These are phyloP conservation scores for Volvox reticuliferus DNA, from an alignment of 139 green algal genomes.

Conservation along the genomic window DNA sequence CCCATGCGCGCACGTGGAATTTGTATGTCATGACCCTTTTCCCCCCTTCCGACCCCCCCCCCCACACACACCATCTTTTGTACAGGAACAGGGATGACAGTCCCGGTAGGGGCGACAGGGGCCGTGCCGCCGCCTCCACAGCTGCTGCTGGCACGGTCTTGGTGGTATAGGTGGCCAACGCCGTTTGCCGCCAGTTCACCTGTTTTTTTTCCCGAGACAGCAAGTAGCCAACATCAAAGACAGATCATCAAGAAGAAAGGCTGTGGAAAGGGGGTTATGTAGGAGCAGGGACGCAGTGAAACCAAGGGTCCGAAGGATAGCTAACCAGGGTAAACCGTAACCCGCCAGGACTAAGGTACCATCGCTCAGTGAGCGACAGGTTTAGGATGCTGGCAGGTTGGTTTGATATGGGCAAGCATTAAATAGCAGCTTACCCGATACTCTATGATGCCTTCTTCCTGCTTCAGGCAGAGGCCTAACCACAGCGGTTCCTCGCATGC, in stretches of 20 bases:
- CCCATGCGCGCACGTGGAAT: too few relatives aligned
- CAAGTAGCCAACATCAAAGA: too few relatives aligned
- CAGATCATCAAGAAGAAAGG: too few relatives aligned
- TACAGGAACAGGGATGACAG: conserved; percentile 55
- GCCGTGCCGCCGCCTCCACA: conserved; percentile 13
- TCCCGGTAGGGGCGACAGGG: conserved; percentile 26
- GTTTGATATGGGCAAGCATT: too few relatives aligned
- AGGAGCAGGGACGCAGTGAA: too few relatives aligned
- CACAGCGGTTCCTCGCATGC: conserved; percentile 41
- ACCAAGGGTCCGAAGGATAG: too few relatives aligned
- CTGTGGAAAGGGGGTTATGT: too few relatives aligned
- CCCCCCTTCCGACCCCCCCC: too few relatives aligned
- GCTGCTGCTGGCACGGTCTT: not conserved
- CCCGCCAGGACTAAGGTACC: too few relatives aligned
- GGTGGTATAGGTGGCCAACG: conserved; percentile 14
- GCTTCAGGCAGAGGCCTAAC: conserved; percentile 22
- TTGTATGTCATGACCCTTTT: not conserved
- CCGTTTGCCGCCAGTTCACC: conserved; percentile 55
- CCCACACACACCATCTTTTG: conserved; percentile 35
- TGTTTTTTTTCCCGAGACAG: not conserved
- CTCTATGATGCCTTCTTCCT: conserved; percentile 13
- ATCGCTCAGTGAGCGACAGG: too few relatives aligned
- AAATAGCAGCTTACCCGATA: conserved; percentile 12
- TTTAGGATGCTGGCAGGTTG: too few relatives aligned
- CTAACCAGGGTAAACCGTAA: too few relatives aligned